Evolutionary conservation across 2,329 filamentous ascomycete species (phyloP), one percentile per base, ranked within the genome.

Genomic region (Penicillium rolfsii): DNA sequence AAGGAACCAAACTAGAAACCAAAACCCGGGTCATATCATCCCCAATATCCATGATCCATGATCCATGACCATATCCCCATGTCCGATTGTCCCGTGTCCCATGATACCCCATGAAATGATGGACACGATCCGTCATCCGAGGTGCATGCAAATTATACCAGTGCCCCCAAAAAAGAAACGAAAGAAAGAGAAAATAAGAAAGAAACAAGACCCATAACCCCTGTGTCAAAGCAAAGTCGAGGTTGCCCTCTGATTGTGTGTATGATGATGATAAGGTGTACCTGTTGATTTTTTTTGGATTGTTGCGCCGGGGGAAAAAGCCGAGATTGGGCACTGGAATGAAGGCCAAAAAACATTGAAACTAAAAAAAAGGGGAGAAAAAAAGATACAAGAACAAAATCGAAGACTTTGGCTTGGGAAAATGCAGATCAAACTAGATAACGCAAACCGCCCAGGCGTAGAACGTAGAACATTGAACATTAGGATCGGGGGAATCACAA

Each of bases 201-300:
- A 22, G 4, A 24, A 35, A 22, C 14, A 46, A 5, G 5, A 16
- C 14, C 58, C 54, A 57, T 55, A 59, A 64, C 57, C 52, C 62
- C 43, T 22, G 43, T 49, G 58, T 64, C 54, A 64, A 66, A 65
- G 55, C 50, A 65, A 63, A 40, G 36, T 67, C 60, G 67, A 69
- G 67, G 67, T 70, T 48, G 67, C 66, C 67, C 67, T 67, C 67
- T 63, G 58, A 55, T 62, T 49, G 61, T 66, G 56, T 65, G 59
- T 62, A 61, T 60, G 60, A 65, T 52, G 50, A 22, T 52, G 50
- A 22, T 35, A 58, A 58, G 38, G 28, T 55, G 28, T 57, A 38
- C 35, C 52, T 64, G 65, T 61, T 55, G 59, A 54, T 58, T 45
- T 58, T 45, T 55, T 45, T 55, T 59, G 58, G 35, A 38, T 40